A percentile compares a stretch with the other conserved stretches of the same genome.
Evolutionary conservation across 768 basidiomycete genomes (phyloP).

Genomic region (Coprinopsis cinerea): DNA sequence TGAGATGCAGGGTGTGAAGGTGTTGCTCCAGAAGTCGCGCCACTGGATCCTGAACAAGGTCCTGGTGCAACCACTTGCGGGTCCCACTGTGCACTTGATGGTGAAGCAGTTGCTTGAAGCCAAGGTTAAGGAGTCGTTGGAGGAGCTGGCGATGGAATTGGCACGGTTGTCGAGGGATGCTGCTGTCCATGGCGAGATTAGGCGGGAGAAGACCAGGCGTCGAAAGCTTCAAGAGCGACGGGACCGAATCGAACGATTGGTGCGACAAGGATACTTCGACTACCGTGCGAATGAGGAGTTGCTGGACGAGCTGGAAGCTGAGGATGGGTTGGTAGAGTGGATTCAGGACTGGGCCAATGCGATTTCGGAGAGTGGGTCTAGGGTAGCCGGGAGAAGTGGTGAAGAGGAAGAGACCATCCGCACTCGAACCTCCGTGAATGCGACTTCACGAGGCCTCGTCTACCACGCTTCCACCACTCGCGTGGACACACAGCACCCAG

Average conservation of each 20-base stretch:
- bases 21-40: slow-evolving; percentile 28
- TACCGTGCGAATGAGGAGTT: not conserved
- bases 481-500: slow-evolving; percentile 12
- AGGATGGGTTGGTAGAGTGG: slow-evolving; percentile 10
- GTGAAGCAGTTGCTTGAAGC: slow-evolving; percentile 23
- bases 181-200: slow-evolving; percentile 12
- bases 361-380: slow-evolving; percentile 19
- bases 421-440: slow-evolving; percentile 14
- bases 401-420: slow-evolving; percentile 10
- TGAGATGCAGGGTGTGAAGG: slow-evolving; percentile 22
- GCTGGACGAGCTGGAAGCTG: slow-evolving; percentile 9
- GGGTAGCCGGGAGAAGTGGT: slow-evolving; percentile 10
- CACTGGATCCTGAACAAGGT: slow-evolving; percentile 37
- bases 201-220: slow-evolving; percentile 8
- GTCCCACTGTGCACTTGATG: slow-evolving; percentile 23
- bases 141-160: slow-evolving; percentile 22
- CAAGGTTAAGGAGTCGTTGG: slow-evolving; percentile 21
- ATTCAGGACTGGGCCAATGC: slow-evolving; percentile 25
- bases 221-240: slow-evolving; percentile 1
- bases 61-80: slow-evolving; percentile 29
- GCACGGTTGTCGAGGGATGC: slow-evolving; percentile 22
- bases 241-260: not conserved
- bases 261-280: slow-evolving; percentile 2
- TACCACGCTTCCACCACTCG: slow-evolving; percentile 16
- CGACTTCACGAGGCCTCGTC: slow-evolving; percentile 15